phyloP scores from a whole-genome alignment of 495 filamentous ascomycete species.

The Neurospora tetraspora region DNA sequence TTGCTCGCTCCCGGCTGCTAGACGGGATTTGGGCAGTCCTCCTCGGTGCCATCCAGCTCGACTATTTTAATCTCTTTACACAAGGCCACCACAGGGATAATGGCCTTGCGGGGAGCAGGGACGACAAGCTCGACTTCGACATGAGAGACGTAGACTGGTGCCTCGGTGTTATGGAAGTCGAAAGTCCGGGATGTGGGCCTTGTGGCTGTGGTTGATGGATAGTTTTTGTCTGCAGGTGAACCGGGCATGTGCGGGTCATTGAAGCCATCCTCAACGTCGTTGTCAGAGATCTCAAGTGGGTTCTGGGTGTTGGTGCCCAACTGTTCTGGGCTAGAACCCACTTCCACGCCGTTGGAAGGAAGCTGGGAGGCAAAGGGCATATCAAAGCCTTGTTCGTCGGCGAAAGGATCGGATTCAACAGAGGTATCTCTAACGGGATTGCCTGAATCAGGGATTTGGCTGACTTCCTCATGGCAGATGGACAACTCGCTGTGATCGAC shows the following conservation, averaged over 20 bases:
- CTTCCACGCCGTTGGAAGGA: background rate
- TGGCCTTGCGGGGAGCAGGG: background rate
- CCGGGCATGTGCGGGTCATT: too few species aligned
- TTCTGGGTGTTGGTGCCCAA: background rate
- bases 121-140: background rate
- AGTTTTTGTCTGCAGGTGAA: background rate
- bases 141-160: background rate
- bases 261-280: background rate
- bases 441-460: background rate
- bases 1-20: background rate
- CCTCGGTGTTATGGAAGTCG: background rate
- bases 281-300: background rate
- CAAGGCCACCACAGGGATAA: background rate
- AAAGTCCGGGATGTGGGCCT: background rate
- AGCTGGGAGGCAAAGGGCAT: background rate
- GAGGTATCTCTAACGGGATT: background rate
- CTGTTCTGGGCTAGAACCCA: background rate
- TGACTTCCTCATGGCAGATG: background rate
- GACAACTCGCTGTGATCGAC: background rate
- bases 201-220: background rate
- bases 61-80: background rate
- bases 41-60: background rate
- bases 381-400: background rate
- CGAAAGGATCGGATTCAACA: background rate
- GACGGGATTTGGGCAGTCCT: background rate